These are phyloP conservation scores for Bruguiera parviflora DNA, from an alignment of 345 rosid genomes.

Conservation along the genomic window DNA sequence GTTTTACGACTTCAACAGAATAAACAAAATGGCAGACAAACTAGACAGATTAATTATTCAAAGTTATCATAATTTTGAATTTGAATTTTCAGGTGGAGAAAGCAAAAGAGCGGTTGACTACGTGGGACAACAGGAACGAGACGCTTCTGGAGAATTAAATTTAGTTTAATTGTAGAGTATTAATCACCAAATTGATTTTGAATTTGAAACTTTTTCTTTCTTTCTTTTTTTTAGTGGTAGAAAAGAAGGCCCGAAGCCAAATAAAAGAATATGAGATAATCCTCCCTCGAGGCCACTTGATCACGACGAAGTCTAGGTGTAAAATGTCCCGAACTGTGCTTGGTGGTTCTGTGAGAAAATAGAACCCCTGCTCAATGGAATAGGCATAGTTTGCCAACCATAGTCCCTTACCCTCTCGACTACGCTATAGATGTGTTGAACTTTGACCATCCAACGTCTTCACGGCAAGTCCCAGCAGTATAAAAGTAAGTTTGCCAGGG, in stretches of 20 bases:
- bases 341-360: too few species aligned
- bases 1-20: slow-evolving; percentile 44
- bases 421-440: not conserved
- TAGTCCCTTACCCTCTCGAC: not conserved
- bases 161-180: too few species aligned
- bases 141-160: slow-evolving; percentile 26
- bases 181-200: too few species aligned
- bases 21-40: slow-evolving; percentile 51
- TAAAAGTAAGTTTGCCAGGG: too few species aligned
- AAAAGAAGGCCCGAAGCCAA: too few species aligned
- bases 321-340: too few species aligned
- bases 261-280: too few species aligned
- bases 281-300: too few species aligned
- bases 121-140: slow-evolving; percentile 37
- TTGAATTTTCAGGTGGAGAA: slow-evolving; percentile 41
- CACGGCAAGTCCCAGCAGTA: not conserved
- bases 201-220: too few species aligned
- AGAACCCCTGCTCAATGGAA: not conserved
- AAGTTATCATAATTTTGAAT: not conserved
- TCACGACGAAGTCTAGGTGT: too few species aligned
- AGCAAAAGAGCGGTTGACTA: slow-evolving; percentile 40
- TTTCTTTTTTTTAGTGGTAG: too few species aligned
- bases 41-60: too few species aligned
- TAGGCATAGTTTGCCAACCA: not conserved
- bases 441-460: not conserved